A percentile compares a stretch with the other conserved stretches of the same genome.
Evolutionary conservation across 148 eudicot species (phyloP).

Genomic region (Persicaria maculosa): DNA sequence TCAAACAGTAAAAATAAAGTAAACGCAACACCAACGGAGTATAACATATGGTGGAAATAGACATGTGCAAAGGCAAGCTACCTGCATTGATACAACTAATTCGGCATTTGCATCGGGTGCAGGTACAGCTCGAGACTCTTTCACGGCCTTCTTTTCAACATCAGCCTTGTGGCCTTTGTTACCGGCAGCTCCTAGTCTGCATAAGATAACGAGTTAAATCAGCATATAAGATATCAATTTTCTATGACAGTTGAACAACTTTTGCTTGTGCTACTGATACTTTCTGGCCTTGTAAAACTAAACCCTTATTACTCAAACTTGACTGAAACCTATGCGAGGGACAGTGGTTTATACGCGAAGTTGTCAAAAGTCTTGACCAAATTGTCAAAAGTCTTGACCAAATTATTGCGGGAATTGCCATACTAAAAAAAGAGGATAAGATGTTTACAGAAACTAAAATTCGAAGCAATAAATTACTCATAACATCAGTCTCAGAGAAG

Average conservation of each 20-base stretch:
- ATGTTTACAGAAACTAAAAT: no score
- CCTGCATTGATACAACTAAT: constrained; percentile 78
- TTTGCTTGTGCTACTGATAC: background rate
- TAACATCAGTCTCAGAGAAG: constrained; percentile 4
- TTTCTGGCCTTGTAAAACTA: background rate
- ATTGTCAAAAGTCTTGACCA: background rate
- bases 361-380: background rate
- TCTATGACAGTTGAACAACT: background rate
- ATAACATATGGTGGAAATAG: background rate
- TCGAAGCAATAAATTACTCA: background rate
- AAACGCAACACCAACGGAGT: background rate
- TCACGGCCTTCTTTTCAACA: constrained; percentile 50
- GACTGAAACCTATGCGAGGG: background rate
- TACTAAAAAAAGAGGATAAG: no score
- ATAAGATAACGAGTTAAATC: constrained; percentile 19
- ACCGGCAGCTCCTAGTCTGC: constrained; percentile 69
- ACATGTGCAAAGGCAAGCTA: constrained; percentile 12
- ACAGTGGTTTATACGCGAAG: background rate
- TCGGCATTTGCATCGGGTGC: constrained; percentile 98
- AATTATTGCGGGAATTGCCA: no score
- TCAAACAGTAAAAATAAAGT: background rate
- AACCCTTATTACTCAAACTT: background rate
- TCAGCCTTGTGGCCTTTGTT: constrained; percentile 51
- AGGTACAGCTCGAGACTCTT: constrained; percentile 82
- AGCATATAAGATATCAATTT: background rate